These are phyloP conservation scores for Chaetothyriales sp. DNA, from an alignment of 2,329 filamentous ascomycete genomes.

Conservation along the genomic window DNA sequence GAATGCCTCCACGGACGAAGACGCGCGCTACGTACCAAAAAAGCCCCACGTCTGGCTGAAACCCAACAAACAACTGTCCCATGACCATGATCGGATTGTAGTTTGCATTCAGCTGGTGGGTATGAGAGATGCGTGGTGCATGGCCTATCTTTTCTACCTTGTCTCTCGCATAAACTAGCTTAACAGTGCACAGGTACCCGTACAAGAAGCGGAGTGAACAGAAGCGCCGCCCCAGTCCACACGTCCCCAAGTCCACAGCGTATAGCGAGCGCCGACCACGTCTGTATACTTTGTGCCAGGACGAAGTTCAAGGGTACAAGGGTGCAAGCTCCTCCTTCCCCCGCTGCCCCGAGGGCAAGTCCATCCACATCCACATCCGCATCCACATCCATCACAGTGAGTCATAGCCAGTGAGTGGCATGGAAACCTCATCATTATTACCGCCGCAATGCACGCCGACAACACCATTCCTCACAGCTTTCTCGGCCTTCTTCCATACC, in stretches of 20 bases:
- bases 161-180: not conserved
- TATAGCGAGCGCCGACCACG: no score
- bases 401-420: not conserved
- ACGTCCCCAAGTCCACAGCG: no score
- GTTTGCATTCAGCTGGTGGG: not conserved
- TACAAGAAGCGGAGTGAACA: no score
- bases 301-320: no score
- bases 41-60: not conserved
- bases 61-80: not conserved
- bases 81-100: not conserved
- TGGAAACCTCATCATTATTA: slow-evolving; percentile 17
- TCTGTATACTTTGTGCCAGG: no score
- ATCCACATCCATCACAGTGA: no score
- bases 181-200: not conserved
- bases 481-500: slow-evolving; percentile 45
- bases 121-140: not conserved
- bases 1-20: no score
- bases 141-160: no score
- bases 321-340: no score
- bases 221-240: no score
- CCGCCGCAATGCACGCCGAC: slow-evolving; percentile 47
- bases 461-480: slow-evolving; percentile 38
- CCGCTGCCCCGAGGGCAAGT: no score
- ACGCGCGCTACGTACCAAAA: not conserved
- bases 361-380: no score